These are phyloP conservation scores for Herpetospermum pedunculosum DNA, from an alignment of 306 rosid genomes.

Conservation along the genomic window DNA sequence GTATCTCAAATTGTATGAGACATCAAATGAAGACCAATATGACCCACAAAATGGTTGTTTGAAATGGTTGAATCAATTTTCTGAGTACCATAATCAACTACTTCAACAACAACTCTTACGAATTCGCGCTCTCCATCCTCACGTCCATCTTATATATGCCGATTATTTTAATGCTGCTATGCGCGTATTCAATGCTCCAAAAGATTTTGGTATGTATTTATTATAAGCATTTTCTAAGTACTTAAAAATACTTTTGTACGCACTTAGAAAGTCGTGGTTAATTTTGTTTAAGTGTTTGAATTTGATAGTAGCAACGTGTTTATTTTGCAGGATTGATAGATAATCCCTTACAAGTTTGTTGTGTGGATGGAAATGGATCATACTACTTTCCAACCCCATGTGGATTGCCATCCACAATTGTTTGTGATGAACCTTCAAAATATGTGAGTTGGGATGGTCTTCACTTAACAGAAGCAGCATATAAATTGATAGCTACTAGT, in stretches of 20 bases:
- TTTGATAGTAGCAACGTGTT: background rate
- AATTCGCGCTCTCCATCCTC: conserved; percentile 20
- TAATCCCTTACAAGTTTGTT: conserved; percentile 14
- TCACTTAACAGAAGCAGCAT: conserved; percentile 14
- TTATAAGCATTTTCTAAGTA: too few relatives aligned
- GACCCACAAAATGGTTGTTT: conserved; percentile 31
- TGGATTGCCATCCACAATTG: conserved; percentile 3
- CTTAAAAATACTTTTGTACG: too few relatives aligned
- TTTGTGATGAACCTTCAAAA: conserved; percentile 35
- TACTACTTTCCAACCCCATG: conserved; percentile 6
- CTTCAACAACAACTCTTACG: conserved; percentile 18
- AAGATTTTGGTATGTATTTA: conserved; percentile 22
- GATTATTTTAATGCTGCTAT: conserved; percentile 31
- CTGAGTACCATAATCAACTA: conserved; percentile 24
- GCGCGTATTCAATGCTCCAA: conserved; percentile 21
- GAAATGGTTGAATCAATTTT: conserved; percentile 27
- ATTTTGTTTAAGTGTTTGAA: background rate
- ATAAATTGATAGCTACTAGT: conserved; percentile 10
- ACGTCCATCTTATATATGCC: conserved; percentile 24
- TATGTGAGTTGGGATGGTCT: conserved; percentile 33
- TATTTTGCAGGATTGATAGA: conserved; percentile 18
- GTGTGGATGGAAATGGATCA: conserved; percentile 26
- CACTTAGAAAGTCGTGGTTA: too few relatives aligned
- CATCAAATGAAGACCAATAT: background rate
- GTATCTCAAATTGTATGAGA: conserved; percentile 17